These are phyloP conservation scores for Betula pendula DNA, from an alignment of 306 rosid genomes.

Conservation along the genomic window DNA sequence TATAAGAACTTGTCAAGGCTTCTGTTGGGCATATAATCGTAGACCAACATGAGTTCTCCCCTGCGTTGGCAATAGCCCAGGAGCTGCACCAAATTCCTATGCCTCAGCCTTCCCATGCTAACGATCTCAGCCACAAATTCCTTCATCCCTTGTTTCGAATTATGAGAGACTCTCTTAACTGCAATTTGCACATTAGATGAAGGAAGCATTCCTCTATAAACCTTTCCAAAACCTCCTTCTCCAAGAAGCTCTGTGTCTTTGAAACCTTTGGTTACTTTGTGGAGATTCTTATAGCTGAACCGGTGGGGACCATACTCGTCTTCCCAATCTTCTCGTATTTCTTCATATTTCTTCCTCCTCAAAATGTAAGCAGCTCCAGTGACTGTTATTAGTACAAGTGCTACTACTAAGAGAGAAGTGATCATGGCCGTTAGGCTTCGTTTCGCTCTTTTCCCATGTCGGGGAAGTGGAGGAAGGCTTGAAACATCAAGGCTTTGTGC, in stretches of 20 bases:
- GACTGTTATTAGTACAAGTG: neutral
- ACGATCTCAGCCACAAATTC: slow-evolving; percentile 43
- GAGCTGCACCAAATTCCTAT: no score
- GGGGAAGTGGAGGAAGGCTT: slow-evolving; percentile 19
- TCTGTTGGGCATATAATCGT: slow-evolving; percentile 42
- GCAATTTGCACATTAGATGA: slow-evolving; percentile 30
- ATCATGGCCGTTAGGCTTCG: no score
- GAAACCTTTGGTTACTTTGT: slow-evolving; percentile 39
- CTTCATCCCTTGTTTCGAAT: slow-evolving; percentile 44
- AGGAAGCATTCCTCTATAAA: slow-evolving; percentile 27
- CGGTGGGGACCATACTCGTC: slow-evolving; percentile 35
- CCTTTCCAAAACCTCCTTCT: no score
- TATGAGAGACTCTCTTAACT: slow-evolving; percentile 40
- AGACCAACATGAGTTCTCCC: slow-evolving; percentile 28
- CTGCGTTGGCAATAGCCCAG: no score
- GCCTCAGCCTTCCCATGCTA: no score
- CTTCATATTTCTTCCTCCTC: slow-evolving; percentile 26
- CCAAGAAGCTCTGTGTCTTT: neutral
- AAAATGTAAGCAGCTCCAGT: neutral
- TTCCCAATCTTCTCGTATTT: slow-evolving; percentile 45
- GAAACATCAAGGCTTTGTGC: slow-evolving; percentile 27
- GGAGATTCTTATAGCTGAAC: slow-evolving; percentile 31
- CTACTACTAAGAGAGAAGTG: neutral
- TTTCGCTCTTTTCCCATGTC: neutral
- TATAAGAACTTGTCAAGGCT: no score